Percentiles rank a stretch among this genome's conserved stretches.
Conservation (phyloP, 139 green algal species). For the Chlorella ohadii region DNA sequence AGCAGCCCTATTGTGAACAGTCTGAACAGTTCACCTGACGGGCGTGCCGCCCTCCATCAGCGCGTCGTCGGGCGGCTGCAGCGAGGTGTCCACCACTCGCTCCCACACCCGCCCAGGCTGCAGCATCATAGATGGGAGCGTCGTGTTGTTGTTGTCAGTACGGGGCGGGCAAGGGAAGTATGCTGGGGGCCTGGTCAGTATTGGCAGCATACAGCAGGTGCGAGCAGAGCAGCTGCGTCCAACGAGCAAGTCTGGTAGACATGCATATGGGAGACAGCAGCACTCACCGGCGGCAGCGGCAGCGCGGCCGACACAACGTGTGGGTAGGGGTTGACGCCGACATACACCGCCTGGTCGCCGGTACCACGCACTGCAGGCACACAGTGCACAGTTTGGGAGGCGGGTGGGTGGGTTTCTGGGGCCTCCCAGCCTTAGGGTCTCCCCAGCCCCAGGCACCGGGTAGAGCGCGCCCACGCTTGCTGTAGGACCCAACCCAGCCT, state of each 20-base stretch:
- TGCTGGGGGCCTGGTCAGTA: not conserved
- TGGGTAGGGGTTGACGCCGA: conserved; percentile 57
- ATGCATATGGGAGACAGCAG: no score
- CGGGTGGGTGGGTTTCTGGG: no score
- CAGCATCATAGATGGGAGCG: no score
- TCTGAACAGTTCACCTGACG: not conserved
- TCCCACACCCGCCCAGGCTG: conserved; percentile 42
- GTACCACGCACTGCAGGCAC: not conserved
- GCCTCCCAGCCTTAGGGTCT: no score
- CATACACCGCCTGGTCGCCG: conserved; percentile 46
- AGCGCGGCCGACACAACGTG: conserved; percentile 31
- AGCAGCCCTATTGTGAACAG: no score
- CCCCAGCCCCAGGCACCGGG: not conserved
- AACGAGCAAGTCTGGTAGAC: no score
- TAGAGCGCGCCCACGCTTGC: no score
- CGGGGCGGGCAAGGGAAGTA: not conserved
- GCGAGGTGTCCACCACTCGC: conserved; percentile 42
- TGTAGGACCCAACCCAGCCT: no score
- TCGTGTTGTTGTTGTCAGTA: no score
- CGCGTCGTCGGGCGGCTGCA: conserved; percentile 43
- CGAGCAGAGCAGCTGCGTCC: no score
- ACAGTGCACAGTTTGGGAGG: no score
- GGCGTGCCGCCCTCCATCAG: conserved; percentile 15
- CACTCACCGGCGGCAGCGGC: conserved; percentile 35
- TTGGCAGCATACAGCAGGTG: not conserved